Evolutionary conservation across 2,329 filamentous ascomycete species (phyloP), one percentile per base, ranked within the genome.

Genomic region (Epichloe baconii): DNA sequence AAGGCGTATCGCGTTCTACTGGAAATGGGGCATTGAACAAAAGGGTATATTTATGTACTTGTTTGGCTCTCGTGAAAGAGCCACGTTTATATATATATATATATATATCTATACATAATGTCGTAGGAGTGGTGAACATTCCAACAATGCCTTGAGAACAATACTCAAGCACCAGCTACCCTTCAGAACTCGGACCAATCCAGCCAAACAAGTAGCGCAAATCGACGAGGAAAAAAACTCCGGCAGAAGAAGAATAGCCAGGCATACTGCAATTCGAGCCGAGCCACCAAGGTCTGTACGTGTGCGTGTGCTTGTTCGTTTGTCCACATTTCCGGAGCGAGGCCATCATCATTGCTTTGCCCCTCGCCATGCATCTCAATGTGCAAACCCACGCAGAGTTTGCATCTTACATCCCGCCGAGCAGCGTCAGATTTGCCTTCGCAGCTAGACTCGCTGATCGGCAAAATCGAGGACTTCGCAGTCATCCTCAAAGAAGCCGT

Each of bases 391-490:
- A 11, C 8, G 26, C 8, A 31, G 8, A 31, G 8, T 31, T 10
- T 31, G 8, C 26, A 31, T 31, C 26, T 31, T 8, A 31, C 26
- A 31, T 31, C 26, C 8, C 26, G 26, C 26, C 26, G 26, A 11
- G 26, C 26, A 31, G 26, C 26, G 26, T 31, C 26, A 31, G 26
- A 31, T 10, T 31, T 10, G 26, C 8, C 26, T 31, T 48, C 26
- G 48, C 38, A 19, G 26, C 74, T 64, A 83, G 35, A 83, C 80
- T 63, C 80, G 71, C 67, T 83, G 80, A 60, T 82, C 80, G 23
- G 88, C 86, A 76, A 93, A 94, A 69, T 95, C 88, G 55, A 95
- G 76, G 52, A 95, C 86, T 65, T 95, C 88, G 58, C 87, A 93
- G 63, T 94, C 89, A 64, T 95, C 88, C 68, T 95, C 89, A 61